Evolutionary conservation across 257 asterid species (phyloP).

Genomic region (Solanum pinnatisectum): DNA sequence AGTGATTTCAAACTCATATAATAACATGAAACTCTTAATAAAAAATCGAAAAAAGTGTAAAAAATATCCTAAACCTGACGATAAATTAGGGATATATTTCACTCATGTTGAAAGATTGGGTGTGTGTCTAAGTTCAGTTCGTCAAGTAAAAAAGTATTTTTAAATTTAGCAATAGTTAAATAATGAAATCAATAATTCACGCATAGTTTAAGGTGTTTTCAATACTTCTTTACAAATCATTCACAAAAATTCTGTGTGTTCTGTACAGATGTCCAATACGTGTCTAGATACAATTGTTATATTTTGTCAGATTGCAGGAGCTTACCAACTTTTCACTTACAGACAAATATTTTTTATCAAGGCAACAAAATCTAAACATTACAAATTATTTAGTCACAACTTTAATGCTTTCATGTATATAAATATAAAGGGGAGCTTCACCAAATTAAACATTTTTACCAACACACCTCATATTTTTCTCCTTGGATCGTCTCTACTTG

Average conservation of each 20-base stretch:
- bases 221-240: too few relatives aligned
- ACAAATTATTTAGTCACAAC: neutral
- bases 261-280: neutral
- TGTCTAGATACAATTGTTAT: neutral
- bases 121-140: too few relatives aligned
- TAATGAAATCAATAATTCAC: too few relatives aligned
- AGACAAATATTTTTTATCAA: neutral
- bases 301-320: neutral
- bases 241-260: too few relatives aligned
- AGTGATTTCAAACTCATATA: too few relatives aligned
- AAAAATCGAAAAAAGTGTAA: too few relatives aligned
- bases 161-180: too few relatives aligned
- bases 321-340: neutral
- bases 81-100: too few relatives aligned
- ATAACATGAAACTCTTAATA: too few relatives aligned
- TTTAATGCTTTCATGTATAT: neutral
- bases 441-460: neutral
- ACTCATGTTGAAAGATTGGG: fast-evolving
- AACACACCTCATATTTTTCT: neutral
- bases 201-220: too few relatives aligned
- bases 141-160: fast-evolving
- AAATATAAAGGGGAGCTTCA: neutral
- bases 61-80: too few relatives aligned
- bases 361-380: neutral
- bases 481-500: neutral